Conservation (phyloP, 352 stramenopile species). For the Albugo laibachii region DNA sequence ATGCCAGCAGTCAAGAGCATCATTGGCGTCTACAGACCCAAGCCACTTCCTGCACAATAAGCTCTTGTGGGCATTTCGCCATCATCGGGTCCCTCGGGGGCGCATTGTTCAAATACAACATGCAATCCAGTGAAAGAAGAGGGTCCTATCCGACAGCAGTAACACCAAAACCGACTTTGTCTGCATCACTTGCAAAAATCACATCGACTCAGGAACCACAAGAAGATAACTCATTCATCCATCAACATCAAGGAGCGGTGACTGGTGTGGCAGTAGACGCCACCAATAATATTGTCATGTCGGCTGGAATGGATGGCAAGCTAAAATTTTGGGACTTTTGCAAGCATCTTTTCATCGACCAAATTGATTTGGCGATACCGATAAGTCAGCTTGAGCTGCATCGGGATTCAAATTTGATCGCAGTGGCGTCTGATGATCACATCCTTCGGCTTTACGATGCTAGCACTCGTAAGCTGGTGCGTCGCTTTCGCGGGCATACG, state of each 20-base stretch:
- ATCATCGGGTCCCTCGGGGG: constrained; percentile 84
- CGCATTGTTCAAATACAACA: constrained; percentile 89
- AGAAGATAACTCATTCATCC: constrained; percentile 5
- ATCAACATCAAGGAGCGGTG: constrained; percentile 59
- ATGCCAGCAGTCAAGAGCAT: constrained; percentile 32
- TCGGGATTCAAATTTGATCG: constrained; percentile 75
- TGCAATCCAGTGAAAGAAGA: constrained; percentile 85
- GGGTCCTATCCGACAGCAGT: constrained; percentile 79
- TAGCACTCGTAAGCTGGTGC: constrained; percentile 66
- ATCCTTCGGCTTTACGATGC: constrained; percentile 77
- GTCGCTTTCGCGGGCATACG: constrained; percentile 66
- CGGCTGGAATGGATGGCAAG: constrained; percentile 65
- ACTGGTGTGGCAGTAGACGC: constrained; percentile 78
- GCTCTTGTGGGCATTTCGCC: constrained; percentile 88
- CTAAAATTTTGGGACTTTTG: constrained; percentile 85
- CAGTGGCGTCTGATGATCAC: constrained; percentile 76
- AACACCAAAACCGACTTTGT: constrained; percentile 40
- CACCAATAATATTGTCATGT: constrained; percentile 63
- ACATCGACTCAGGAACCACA: background rate
- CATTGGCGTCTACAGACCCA: constrained; percentile 40
- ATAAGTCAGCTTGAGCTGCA: constrained; percentile 72
- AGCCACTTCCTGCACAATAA: constrained; percentile 53
- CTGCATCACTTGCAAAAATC: constrained; percentile 20
- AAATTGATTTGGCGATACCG: constrained; percentile 44
- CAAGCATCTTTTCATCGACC: constrained; percentile 33